These are phyloP conservation scores for Macrolepiota dolichaula DNA, from an alignment of 768 basidiomycete genomes.

Conservation along the genomic window DNA sequence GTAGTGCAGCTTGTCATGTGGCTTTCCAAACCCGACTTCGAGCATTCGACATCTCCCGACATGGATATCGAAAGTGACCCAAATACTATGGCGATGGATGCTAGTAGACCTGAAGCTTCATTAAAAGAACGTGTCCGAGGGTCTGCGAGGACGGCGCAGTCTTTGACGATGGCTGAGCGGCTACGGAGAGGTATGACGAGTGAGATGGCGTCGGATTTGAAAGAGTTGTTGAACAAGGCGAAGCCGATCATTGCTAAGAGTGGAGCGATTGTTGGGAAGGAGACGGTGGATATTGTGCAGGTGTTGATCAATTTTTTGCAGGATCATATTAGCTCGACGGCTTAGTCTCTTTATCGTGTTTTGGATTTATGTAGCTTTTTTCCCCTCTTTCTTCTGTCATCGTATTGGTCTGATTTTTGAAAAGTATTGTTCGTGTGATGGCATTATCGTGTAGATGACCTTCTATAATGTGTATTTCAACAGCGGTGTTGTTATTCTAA, in stretches of 20 bases:
- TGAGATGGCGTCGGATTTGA: constrained; percentile 73
- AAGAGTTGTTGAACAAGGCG: constrained; percentile 60
- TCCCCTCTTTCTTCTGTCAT: constrained; percentile 1
- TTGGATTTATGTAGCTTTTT: constrained; percentile 9
- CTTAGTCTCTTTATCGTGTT: constrained; percentile 21
- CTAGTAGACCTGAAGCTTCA: constrained; percentile 20
- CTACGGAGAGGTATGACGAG: constrained; percentile 75
- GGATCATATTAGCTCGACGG: constrained; percentile 48
- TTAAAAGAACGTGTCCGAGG: constrained; percentile 35
- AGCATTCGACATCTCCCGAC: constrained; percentile 32
- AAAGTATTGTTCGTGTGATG: background rate
- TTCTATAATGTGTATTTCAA: constrained; percentile 2
- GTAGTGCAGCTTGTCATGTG: constrained; percentile 79
- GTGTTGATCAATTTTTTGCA: constrained; percentile 64
- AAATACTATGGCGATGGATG: constrained; percentile 34
- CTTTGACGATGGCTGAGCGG: constrained; percentile 58
- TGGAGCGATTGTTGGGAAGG: constrained; percentile 41
- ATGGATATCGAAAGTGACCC: constrained; percentile 37
- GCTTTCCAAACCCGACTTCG: constrained; percentile 71
- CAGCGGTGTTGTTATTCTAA: background rate
- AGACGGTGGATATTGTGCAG: constrained; percentile 52
- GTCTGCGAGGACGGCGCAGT: constrained; percentile 31
- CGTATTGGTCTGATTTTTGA: background rate
- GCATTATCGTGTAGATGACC: background rate
- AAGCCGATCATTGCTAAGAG: constrained; percentile 63